A percentile compares a stretch with the other conserved stretches of the same genome.
These are phyloP conservation scores for Podosphaera fusca DNA, from an alignment of 2,329 filamentous ascomycete genomes.

Conservation along the genomic window DNA sequence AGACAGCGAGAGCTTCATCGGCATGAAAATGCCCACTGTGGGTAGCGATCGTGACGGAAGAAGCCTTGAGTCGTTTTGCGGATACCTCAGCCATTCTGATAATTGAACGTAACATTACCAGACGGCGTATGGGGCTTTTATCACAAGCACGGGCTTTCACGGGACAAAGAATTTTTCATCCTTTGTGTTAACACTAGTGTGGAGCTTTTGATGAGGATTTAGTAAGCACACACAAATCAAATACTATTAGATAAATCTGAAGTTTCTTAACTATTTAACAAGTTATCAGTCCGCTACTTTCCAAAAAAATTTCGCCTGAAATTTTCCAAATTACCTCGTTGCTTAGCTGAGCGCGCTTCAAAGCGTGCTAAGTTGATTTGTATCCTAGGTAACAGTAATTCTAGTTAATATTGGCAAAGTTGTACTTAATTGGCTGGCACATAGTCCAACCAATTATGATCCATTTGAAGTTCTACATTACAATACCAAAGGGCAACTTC, in stretches of 20 bases:
- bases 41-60: constrained; percentile 42
- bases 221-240: not conserved
- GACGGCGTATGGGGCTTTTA: too few relatives aligned
- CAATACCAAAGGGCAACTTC: too few relatives aligned
- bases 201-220: not conserved
- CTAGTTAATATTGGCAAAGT: too few relatives aligned
- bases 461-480: too few relatives aligned
- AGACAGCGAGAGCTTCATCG: constrained; percentile 89
- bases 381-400: too few relatives aligned
- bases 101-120: constrained; percentile 22
- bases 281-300: not conserved
- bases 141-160: too few relatives aligned
- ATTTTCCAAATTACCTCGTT: not conserved
- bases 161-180: not conserved
- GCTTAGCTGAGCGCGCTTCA: constrained; percentile 19
- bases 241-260: not conserved
- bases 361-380: constrained; percentile 7
- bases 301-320: not conserved
- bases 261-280: not conserved
- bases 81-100: constrained; percentile 44
- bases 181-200: not conserved
- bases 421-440: too few relatives aligned
- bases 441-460: too few relatives aligned
- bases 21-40: constrained; percentile 97
- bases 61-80: constrained; percentile 67